Base-by-base conservation (phyloP, 345 rosid species). In the Odontarrhena argentea region DNA sequence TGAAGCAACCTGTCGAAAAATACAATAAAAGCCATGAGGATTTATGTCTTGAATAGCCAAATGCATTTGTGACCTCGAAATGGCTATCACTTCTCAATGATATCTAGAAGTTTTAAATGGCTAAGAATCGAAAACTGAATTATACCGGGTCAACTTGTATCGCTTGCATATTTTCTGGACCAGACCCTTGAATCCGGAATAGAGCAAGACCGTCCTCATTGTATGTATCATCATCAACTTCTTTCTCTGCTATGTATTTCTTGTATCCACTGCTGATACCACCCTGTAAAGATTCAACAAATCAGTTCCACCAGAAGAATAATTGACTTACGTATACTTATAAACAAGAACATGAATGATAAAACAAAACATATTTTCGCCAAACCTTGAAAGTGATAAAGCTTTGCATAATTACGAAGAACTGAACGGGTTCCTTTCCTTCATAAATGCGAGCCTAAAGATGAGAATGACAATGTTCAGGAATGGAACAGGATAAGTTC, bases 161-260 rank as follows among this genome's bases (percentile, higher is more conserved):
- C 7, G 99, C 89, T 80, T 94, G 99, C 97, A 94, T 91, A 77
- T 91, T 87, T 44, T 94, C 97, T 14, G 97, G 96, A 80, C 99
- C 99, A 68, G 96, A 83, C 53, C 99, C 99, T 77, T 94, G 97
- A 67, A 94, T 79, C 30, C 93, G 91, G 75, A 94, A 94, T 42
- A 94, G 70, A 46, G 99, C 99, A 72, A 86, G 45, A 45, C 95
- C 87, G 53, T 87, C 85, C 77, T 88, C 93, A 46, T 66, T 78
- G 61, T 88, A 94, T 37, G 96, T 91, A 51, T 82, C 86, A 74
- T 91, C 93, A 8, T 84, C 87, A 55, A 86, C 76, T 82, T 78
- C 96, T 58, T 83, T 88, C 78, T 88, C 93, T 35, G 79, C 82
- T 77, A 87, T 66, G 69, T 79, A 77, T 25, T 80, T 86, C 89